phyloP scores from a whole-genome alignment of 192 early-diverging fungal genomes.

The Coemansia biformis region DNA sequence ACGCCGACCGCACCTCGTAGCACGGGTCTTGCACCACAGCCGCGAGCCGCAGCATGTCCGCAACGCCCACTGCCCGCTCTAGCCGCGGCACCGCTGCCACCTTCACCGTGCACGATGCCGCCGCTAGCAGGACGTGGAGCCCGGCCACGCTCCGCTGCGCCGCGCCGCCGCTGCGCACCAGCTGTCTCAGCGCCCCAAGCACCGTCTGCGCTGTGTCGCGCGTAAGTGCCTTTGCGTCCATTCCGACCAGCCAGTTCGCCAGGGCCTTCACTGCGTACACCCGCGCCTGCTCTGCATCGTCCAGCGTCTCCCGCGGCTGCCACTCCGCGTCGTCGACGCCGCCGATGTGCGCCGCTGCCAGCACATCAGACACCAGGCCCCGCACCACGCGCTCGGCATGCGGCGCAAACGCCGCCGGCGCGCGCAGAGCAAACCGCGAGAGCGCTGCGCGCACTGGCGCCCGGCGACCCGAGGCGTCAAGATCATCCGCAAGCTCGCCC shows the following conservation, averaged over 20 bases:
- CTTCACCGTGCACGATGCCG: constrained; percentile 60
- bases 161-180: constrained; percentile 61
- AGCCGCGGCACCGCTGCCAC: constrained; percentile 53
- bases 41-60: constrained; percentile 58
- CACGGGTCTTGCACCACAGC: constrained; percentile 67
- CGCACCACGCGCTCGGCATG: constrained; percentile 49
- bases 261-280: constrained; percentile 55
- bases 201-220: constrained; percentile 63
- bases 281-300: constrained; percentile 26
- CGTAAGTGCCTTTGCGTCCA: constrained; percentile 25
- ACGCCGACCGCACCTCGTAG: constrained; percentile 70
- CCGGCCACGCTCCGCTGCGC: constrained; percentile 48
- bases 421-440: constrained; percentile 59
- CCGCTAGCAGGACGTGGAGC: constrained; percentile 65
- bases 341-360: constrained; percentile 2
- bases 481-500: constrained; percentile 36
- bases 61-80: constrained; percentile 50
- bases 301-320: constrained; percentile 58
- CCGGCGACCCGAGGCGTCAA: constrained; percentile 25
- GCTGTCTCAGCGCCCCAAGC: constrained; percentile 59
- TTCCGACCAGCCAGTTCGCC: constrained; percentile 58
- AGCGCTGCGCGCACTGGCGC: constrained; percentile 53
- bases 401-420: constrained; percentile 52
- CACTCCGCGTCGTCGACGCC: constrained; percentile 53
- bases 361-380: constrained; percentile 56